Conservation (phyloP, 1,139 yeast genomes). For the Pichia inconspicua region DNA sequence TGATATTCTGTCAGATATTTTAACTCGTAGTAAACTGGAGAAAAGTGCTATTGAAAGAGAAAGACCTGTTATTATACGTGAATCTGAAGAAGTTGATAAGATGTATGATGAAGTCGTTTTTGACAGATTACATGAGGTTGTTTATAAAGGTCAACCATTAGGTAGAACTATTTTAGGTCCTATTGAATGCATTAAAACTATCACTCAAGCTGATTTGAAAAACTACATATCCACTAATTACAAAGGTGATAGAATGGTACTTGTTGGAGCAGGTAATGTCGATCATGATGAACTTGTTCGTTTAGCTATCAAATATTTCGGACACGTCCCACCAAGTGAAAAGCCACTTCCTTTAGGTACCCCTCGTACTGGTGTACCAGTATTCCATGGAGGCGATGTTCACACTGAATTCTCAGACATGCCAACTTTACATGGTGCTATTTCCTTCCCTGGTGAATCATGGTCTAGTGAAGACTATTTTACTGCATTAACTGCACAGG, state of each 20-base stretch:
- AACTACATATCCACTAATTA: conserved; percentile 79
- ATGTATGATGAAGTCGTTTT: conserved; percentile 97
- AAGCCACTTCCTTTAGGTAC: conserved; percentile 65
- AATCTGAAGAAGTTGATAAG: conserved; percentile 95
- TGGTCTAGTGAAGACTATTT: conserved; percentile 97
- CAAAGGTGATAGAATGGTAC: conserved; percentile 95
- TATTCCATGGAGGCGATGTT: conserved; percentile 79
- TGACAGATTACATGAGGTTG: conserved; percentile 91
- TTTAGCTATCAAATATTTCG: conserved; percentile 70
- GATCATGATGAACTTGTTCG: conserved; percentile 77
- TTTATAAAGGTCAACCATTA: conserved; percentile 82
- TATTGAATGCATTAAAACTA: conserved; percentile 74
- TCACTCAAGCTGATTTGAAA: conserved; percentile 66
- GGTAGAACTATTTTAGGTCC: conserved; percentile 99
- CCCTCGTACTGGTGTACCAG: conserved; percentile 68
- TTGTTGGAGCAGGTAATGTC: conserved; percentile 92
- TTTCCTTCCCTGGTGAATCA: conserved; percentile 96
- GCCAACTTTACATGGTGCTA: conserved; percentile 86
- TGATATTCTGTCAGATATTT: conserved; percentile 80
- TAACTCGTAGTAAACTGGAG: conserved; percentile 79
- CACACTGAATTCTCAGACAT: conserved; percentile 74
- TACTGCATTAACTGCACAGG: conserved; percentile 92
- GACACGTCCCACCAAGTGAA: conserved; percentile 62
- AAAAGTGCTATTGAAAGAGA: conserved; percentile 86
- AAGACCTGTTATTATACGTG: conserved; percentile 91